Conservation (phyloP, 2,329 filamentous ascomycete genomes). For the Cladosporium sp. region DNA sequence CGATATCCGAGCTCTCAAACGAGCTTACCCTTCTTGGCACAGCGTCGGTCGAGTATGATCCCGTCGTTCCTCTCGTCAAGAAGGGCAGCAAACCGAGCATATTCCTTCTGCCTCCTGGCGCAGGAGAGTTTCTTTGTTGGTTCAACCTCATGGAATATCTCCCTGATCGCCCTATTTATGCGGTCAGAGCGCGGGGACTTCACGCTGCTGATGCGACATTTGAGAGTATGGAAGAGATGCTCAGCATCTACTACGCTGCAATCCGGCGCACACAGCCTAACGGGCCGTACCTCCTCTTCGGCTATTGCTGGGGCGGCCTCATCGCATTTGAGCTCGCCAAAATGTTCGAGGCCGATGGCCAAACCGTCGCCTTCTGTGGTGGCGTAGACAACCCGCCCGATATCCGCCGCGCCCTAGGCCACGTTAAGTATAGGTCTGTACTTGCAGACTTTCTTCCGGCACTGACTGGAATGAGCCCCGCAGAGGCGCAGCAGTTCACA, state of each 20-base stretch:
- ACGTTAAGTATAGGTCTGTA: conserved; percentile 23
- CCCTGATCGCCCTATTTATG: conserved; percentile 49
- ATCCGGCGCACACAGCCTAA: conserved; percentile 49
- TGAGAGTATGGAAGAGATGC: conserved; percentile 41
- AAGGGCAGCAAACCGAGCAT: conserved; percentile 29
- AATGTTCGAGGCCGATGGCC: conserved; percentile 37
- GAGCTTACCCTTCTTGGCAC: conserved; percentile 35
- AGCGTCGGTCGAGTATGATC: conserved; percentile 23
- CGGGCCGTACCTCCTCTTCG: conserved; percentile 55
- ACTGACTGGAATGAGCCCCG: conserved; percentile 22
- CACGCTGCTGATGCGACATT: conserved; percentile 43
- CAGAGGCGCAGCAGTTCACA: conserved; percentile 22
- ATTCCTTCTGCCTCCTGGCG: conserved; percentile 42
- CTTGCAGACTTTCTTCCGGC: conserved; percentile 26
- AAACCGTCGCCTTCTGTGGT: not conserved
- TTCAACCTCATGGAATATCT: conserved; percentile 42
- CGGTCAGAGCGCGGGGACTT: conserved; percentile 48
- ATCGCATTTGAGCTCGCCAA: conserved; percentile 55
- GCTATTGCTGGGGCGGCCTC: conserved; percentile 54
- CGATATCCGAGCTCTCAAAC: conserved; percentile 13
- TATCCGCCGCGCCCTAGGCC: conserved; percentile 22
- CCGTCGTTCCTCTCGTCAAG: conserved; percentile 15
- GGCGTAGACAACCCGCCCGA: conserved; percentile 8
- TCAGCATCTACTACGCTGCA: conserved; percentile 42
- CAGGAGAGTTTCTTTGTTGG: conserved; percentile 44